Conservation (phyloP, 2,329 filamentous ascomycete genomes). For the Lachnellula hyalina region DNA sequence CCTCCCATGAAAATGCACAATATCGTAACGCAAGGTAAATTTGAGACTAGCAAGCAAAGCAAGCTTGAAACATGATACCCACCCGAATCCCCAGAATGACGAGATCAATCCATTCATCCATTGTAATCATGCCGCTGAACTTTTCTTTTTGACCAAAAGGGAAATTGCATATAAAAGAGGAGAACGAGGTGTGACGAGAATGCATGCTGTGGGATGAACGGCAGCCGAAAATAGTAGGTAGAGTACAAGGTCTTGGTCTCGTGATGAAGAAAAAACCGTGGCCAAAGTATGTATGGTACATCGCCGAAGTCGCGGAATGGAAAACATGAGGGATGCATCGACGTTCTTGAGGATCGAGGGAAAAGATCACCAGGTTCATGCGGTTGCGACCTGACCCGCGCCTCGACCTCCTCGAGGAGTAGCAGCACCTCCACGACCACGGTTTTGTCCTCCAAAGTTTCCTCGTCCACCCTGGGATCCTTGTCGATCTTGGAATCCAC, state of each 20-base stretch:
- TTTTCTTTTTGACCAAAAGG: slow-evolving; percentile 9
- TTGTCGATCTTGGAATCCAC: slow-evolving; percentile 56
- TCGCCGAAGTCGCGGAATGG: slow-evolving; percentile 11
- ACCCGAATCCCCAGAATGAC: neutral
- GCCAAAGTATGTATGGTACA: slow-evolving; percentile 21
- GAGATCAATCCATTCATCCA: slow-evolving; percentile 4
- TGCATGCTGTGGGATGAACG: slow-evolving; percentile 5
- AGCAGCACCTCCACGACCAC: slow-evolving; percentile 61
- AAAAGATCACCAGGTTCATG: slow-evolving; percentile 9
- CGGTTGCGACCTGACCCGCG: slow-evolving; percentile 22
- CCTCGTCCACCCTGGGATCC: slow-evolving; percentile 23
- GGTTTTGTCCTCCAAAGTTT: slow-evolving; percentile 39
- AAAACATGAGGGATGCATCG: slow-evolving; percentile 6
- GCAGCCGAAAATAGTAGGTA: slow-evolving; percentile 13
- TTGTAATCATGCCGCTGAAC: slow-evolving; percentile 11
- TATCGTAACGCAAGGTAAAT: slow-evolving; percentile 1
- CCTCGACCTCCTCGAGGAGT: slow-evolving; percentile 60
- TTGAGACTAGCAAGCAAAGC: slow-evolving; percentile 2
- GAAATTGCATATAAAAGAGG: slow-evolving; percentile 7
- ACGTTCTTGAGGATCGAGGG: slow-evolving; percentile 8
- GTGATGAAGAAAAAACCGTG: slow-evolving; percentile 7
- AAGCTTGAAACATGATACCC: slow-evolving; percentile 3
- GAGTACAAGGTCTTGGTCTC: slow-evolving; percentile 18
- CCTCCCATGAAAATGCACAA: slow-evolving; percentile 12
- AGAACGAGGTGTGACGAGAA: slow-evolving; percentile 10